Base-by-base conservation (phyloP, 768 basidiomycete genomes). In the Lactarius deliciosus region DNA sequence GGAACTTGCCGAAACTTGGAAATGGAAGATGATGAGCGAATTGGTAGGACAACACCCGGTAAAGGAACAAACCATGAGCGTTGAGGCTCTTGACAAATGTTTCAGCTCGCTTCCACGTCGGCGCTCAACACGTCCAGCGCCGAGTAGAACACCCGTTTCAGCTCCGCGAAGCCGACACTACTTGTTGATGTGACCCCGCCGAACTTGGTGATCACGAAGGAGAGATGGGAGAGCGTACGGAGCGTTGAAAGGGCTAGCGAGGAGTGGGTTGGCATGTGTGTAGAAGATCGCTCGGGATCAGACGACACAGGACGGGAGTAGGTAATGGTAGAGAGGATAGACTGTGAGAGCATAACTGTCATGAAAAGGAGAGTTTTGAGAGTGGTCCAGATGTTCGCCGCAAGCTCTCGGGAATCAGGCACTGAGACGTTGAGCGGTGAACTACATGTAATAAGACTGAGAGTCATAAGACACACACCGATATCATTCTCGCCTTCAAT, bases 341-440 rank as follows among this genome's bases (percentile, higher is more conserved):
- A 80, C 67, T 92, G 88, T 5, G 84, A 77, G 25, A 93, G 75
- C 86, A 92, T 88, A 54, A 92, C 79, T 3, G 76, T 83, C 32
- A 84, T 82, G 75, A 94, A 94, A n/a, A 94, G 78, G 0, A 91
- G 74, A 0, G 87, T 90, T 75, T 92, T 94, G 72, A 92, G 80
- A 30, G 83, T 79, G 2, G 78, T 77, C 92, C 91, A 94, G 10
- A 87, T 79, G 30, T 80, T 76, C n/a, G 79, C 81, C 2, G 80
- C 74, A 22, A 84, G 66, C 30, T 80, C 78, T 36, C 78, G 81
- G 0, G 82, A 79, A 41, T 81, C 80, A 18, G 78, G 75, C 9
- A 79, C 84, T 85, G 66, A 47, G 32, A 41, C 28, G 53, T 53
- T 41, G 18, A 34, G 45, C 34, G 40, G 40, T 58, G 40, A 63